Percentiles rank a stretch among this genome's conserved stretches.
phyloP scores from a whole-genome alignment of 2,329 filamentous ascomycete genomes.

The Pseudocercospora pini-densiflorae region DNA sequence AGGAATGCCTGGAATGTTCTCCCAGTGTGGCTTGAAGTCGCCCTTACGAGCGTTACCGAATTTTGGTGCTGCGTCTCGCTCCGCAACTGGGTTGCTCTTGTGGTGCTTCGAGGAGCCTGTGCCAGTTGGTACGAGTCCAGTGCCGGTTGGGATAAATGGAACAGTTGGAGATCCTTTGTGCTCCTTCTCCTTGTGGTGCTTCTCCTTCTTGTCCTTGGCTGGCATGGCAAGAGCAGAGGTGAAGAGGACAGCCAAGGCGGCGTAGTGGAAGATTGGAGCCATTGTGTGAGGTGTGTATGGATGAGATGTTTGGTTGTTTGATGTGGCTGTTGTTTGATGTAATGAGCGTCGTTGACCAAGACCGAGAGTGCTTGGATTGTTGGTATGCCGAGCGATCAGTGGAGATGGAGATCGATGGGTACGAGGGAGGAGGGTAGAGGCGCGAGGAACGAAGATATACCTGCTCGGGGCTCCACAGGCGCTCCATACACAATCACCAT shows the following conservation, averaged over 20 bases:
- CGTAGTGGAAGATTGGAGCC: slow-evolving; percentile 16
- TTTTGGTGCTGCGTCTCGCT: neutral
- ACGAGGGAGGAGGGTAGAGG: neutral
- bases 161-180: neutral
- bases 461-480: neutral
- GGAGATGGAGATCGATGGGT: neutral
- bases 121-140: neutral
- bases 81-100: neutral
- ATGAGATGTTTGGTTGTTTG: neutral
- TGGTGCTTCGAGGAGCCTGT: neutral
- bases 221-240: slow-evolving; percentile 10
- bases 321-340: neutral
- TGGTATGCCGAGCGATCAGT: neutral
- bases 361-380: neutral
- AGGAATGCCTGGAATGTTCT: neutral
- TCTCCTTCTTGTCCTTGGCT: slow-evolving; percentile 1
- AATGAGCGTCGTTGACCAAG: slow-evolving; percentile 20
- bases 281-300: slow-evolving; percentile 6
- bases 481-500: neutral
- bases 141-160: slow-evolving; percentile 4
- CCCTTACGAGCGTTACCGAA: slow-evolving; percentile 14
- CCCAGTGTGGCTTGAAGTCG: slow-evolving; percentile 16
- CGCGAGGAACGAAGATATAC: slow-evolving; percentile 4
- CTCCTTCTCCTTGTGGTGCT: neutral
- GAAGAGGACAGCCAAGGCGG: slow-evolving; percentile 14